These are phyloP conservation scores for Rhodotorula kratochvilovae DNA, from an alignment of 768 basidiomycete genomes.

Conservation along the genomic window DNA sequence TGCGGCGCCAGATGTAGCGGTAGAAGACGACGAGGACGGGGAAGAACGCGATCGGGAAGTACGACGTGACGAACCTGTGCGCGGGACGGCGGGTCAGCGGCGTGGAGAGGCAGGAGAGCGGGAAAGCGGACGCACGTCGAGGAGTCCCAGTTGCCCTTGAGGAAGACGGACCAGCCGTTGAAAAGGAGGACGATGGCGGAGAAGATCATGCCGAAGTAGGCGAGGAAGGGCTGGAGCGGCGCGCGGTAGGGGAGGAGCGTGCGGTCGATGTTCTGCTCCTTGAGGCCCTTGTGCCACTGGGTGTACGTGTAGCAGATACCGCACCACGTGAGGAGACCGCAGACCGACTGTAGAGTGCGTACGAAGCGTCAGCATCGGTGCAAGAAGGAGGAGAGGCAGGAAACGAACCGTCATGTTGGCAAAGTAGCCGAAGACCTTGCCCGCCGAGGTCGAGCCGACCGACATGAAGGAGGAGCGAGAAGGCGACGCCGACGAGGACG, in stretches of 20 bases:
- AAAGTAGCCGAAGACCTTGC: constrained; percentile 49
- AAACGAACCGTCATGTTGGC: constrained; percentile 43
- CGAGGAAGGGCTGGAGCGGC: constrained; percentile 56
- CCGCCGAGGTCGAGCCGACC: constrained; percentile 32
- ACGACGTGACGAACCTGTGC: not conserved
- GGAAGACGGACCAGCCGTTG: constrained; percentile 30
- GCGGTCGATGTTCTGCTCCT: constrained; percentile 53
- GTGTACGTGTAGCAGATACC: constrained; percentile 18
- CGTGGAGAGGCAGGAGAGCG: too few relatives aligned
- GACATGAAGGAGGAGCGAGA: constrained; percentile 44
- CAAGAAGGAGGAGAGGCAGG: not conserved
- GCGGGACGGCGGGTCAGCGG: not conserved
- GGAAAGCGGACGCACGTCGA: constrained; percentile 9
- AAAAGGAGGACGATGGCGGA: constrained; percentile 40
- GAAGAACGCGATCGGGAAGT: constrained; percentile 26
- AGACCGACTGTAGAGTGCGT: not conserved
- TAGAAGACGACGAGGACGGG: constrained; percentile 23
- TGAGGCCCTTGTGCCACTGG: constrained; percentile 19
- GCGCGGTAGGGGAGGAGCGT: constrained; percentile 47
- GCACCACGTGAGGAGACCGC: constrained; percentile 36
- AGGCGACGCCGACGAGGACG: constrained; percentile 45
- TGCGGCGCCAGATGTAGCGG: constrained; percentile 22
- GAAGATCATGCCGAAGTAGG: constrained; percentile 69
- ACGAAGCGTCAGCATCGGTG: not conserved
- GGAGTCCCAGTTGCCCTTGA: constrained; percentile 8